Evolutionary conservation across 495 filamentous ascomycete species (phyloP).

Genomic region (Sabuloglossum arenarium): DNA sequence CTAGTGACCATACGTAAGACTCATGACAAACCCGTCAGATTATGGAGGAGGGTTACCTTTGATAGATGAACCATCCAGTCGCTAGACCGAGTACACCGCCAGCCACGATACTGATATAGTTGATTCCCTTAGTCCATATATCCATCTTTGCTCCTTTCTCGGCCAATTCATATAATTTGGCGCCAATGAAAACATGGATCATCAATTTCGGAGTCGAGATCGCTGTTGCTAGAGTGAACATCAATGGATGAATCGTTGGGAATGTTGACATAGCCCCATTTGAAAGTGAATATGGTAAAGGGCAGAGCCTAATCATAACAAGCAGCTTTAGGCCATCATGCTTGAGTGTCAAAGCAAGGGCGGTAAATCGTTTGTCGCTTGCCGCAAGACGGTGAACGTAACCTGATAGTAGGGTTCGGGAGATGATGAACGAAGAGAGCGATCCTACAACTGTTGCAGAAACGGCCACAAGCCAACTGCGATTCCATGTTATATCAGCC

Average conservation of each 20-base stretch:
- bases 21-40: background rate
- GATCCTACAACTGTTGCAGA: slow-evolving; percentile 59
- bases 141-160: slow-evolving; percentile 39
- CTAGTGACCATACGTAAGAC: slow-evolving; percentile 14
- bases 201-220: slow-evolving; percentile 62
- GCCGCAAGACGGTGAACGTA: slow-evolving; percentile 68
- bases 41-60: slow-evolving; percentile 21
- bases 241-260: slow-evolving; percentile 55
- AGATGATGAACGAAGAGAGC: slow-evolving; percentile 56
- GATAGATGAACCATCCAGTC: slow-evolving; percentile 75
- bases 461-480: slow-evolving; percentile 63
- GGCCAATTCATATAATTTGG: slow-evolving; percentile 51
- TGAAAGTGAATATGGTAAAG: slow-evolving; percentile 81
- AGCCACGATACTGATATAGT: slow-evolving; percentile 62
- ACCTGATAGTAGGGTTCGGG: slow-evolving; percentile 48
- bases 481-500: background rate
- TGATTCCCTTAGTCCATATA: slow-evolving; percentile 44
- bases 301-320: slow-evolving; percentile 83
- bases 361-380: slow-evolving; percentile 57
- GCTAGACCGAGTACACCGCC: slow-evolving; percentile 45
- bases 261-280: slow-evolving; percentile 92
- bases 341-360: slow-evolving; percentile 42
- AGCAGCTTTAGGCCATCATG: slow-evolving; percentile 78
- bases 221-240: slow-evolving; percentile 65
- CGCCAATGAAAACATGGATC: slow-evolving; percentile 85